Conservation (phyloP, 2,329 filamentous ascomycete species). For the Macrophomina pseudophaseolina region DNA sequence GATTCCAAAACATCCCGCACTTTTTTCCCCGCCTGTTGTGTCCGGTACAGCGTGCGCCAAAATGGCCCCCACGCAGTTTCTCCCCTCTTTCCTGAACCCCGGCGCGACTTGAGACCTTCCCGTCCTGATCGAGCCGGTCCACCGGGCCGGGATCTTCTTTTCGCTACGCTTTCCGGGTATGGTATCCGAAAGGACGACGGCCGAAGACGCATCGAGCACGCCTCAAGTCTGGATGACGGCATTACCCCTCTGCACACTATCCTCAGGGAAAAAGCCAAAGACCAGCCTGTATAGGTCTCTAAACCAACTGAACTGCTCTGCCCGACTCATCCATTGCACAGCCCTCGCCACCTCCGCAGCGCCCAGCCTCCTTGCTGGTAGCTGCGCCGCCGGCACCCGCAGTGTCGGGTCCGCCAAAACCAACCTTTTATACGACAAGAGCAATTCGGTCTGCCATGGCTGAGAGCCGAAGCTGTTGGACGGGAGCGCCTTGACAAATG, state of each 20-base stretch:
- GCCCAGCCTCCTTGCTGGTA: conserved; percentile 64
- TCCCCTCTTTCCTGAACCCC: background rate
- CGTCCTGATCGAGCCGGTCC: conserved; percentile 1
- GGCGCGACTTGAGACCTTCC: background rate
- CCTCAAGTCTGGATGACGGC: conserved; percentile 21
- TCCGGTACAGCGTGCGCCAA: background rate
- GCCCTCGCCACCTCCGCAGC: conserved; percentile 76
- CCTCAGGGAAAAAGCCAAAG: conserved; percentile 82
- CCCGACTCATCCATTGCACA: conserved; percentile 74
- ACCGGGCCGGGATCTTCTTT: conserved; percentile 1
- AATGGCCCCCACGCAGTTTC: background rate
- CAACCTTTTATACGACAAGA: conserved; percentile 80
- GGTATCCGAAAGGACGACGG: background rate
- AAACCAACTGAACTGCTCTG: conserved; percentile 77
- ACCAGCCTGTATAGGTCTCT: conserved; percentile 82
- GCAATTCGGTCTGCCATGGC: conserved; percentile 70
- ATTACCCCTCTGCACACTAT: conserved; percentile 44
- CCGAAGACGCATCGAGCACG: background rate
- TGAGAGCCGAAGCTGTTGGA: conserved; percentile 78
- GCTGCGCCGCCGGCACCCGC: conserved; percentile 48
- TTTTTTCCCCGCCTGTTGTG: conserved; percentile 3
- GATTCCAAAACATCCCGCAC: background rate
- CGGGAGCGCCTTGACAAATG: conserved; percentile 77
- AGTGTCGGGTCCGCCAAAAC: conserved; percentile 76
- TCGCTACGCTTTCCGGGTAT: background rate